These are phyloP conservation scores for Choiromyces venosus DNA, from an alignment of 495 filamentous ascomycete species.

Conservation along the genomic window DNA sequence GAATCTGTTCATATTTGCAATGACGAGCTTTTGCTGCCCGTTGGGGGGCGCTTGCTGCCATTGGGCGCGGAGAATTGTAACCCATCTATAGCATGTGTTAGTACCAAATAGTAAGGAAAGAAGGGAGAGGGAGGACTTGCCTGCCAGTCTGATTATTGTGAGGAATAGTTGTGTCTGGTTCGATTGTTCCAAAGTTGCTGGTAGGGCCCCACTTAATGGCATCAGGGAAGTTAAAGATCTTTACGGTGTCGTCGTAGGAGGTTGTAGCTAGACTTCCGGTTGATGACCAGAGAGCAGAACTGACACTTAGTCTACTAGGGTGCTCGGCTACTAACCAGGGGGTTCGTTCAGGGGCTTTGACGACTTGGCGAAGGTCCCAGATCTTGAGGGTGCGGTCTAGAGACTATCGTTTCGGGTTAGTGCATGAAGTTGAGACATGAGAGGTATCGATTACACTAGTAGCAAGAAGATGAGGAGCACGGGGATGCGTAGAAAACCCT, in stretches of 20 bases:
- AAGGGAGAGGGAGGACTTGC: slow-evolving; percentile 46
- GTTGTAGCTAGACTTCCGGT: slow-evolving; percentile 81
- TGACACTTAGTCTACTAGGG: slow-evolving; percentile 73
- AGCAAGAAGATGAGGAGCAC: slow-evolving; percentile 71
- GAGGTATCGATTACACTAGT: slow-evolving; percentile 52
- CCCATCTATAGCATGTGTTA: slow-evolving; percentile 47
- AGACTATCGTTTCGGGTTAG: slow-evolving; percentile 45
- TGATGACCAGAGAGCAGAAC: slow-evolving; percentile 79
- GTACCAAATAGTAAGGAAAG: slow-evolving; percentile 9
- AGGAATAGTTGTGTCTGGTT: slow-evolving; percentile 60
- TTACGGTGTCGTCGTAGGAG: slow-evolving; percentile 90
- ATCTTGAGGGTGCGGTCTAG: slow-evolving; percentile 83
- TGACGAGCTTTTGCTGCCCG: slow-evolving; percentile 75
- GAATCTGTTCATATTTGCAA: slow-evolving; percentile 97
- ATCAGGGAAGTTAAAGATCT: slow-evolving; percentile 72
- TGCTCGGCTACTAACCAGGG: slow-evolving; percentile 76
- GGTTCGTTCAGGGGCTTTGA: slow-evolving; percentile 46
- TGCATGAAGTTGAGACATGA: background rate
- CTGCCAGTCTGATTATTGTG: slow-evolving; percentile 97
- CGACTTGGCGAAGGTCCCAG: slow-evolving; percentile 86
- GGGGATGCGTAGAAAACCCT: slow-evolving; percentile 77
- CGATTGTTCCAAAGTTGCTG: slow-evolving; percentile 49
- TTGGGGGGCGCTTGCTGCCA: slow-evolving; percentile 79
- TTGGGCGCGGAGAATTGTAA: slow-evolving; percentile 76
- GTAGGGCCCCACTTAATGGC: slow-evolving; percentile 61